Evolutionary conservation across 2,329 filamentous ascomycete species (phyloP).

Genomic region (Monosporascus sp.): DNA sequence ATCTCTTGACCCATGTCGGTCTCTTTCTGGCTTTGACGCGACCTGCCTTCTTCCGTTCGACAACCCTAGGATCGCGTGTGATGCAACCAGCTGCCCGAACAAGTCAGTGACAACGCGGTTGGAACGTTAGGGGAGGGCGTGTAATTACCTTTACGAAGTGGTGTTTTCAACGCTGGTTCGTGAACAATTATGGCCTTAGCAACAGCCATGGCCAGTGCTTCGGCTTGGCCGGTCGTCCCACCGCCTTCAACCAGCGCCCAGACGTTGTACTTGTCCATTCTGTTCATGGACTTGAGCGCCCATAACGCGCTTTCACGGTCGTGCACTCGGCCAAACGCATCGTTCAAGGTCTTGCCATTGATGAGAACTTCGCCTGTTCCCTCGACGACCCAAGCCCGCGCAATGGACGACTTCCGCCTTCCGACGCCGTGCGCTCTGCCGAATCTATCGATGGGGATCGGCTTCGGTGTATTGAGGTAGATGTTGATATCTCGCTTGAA

Average conservation of each 20-base stretch:
- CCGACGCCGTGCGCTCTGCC: conserved; percentile 79
- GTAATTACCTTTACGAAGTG: conserved; percentile 73
- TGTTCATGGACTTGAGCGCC: conserved; percentile 75
- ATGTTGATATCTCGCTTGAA: conserved; percentile 76
- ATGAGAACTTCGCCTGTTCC: conserved; percentile 85
- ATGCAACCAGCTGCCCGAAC: conserved; percentile 73
- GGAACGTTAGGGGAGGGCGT: conserved; percentile 2
- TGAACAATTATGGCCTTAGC: conserved; percentile 84
- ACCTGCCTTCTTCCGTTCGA: conserved; percentile 97
- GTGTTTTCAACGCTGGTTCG: conserved; percentile 85
- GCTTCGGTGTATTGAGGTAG: conserved; percentile 56
- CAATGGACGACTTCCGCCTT: conserved; percentile 80
- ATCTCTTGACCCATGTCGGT: conserved; percentile 93
- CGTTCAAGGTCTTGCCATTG: conserved; percentile 80
- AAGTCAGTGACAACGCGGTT: conserved; percentile 38
- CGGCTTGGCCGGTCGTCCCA: conserved; percentile 90
- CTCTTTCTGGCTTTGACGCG: conserved; percentile 96
- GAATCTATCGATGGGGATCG: conserved; percentile 65
- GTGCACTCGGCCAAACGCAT: conserved; percentile 82
- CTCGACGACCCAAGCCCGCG: conserved; percentile 84
- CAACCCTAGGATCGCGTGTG: conserved; percentile 82
- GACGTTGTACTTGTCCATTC: conserved; percentile 94
- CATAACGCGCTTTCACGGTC: conserved; percentile 93
- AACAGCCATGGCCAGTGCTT: conserved; percentile 86
- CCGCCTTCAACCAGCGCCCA: conserved; percentile 83